These are phyloP conservation scores for Yarrowia porcina DNA, from an alignment of 805 yeast species.

Conservation along the genomic window DNA sequence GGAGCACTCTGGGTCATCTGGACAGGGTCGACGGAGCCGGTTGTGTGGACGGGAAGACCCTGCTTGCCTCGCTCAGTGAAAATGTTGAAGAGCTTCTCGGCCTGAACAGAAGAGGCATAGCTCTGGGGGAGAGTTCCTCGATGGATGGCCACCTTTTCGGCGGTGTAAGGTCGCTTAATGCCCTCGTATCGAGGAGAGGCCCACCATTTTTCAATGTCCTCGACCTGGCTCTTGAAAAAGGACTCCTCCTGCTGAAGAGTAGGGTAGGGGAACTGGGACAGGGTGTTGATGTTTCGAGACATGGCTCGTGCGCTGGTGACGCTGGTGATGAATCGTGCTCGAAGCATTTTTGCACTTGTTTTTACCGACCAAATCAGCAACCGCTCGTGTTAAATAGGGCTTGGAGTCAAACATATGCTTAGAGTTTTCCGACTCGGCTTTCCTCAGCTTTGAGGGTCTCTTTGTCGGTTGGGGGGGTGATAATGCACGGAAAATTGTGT, in stretches of 20 bases:
- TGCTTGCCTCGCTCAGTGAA: slow-evolving; percentile 44
- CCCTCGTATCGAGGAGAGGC: slow-evolving; percentile 46
- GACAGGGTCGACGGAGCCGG: slow-evolving; percentile 62
- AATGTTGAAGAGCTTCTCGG: slow-evolving; percentile 49
- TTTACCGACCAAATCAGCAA: background rate
- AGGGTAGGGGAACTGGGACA: slow-evolving; percentile 42
- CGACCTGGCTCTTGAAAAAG: slow-evolving; percentile 39
- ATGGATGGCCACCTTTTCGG: slow-evolving; percentile 51
- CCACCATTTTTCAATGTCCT: slow-evolving; percentile 51
- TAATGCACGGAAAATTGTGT: background rate
- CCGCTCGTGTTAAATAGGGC: slow-evolving; percentile 19
- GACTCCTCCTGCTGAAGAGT: slow-evolving; percentile 36
- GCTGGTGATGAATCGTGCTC: slow-evolving; percentile 18
- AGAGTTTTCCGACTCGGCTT: slow-evolving; percentile 25
- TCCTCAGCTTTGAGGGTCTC: background rate
- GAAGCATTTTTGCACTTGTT: slow-evolving; percentile 3
- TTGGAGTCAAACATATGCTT: background rate
- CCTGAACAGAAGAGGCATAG: slow-evolving; percentile 51
- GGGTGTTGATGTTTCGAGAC: slow-evolving; percentile 29
- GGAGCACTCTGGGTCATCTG: slow-evolving; percentile 57
- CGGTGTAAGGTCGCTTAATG: slow-evolving; percentile 51
- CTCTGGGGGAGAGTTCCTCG: slow-evolving; percentile 48
- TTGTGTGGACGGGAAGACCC: slow-evolving; percentile 50
- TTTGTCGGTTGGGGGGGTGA: background rate
- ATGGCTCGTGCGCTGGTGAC: slow-evolving; percentile 18